Conservation (phyloP, 2,329 filamentous ascomycete species). For the Trichoderma asperellum region DNA sequence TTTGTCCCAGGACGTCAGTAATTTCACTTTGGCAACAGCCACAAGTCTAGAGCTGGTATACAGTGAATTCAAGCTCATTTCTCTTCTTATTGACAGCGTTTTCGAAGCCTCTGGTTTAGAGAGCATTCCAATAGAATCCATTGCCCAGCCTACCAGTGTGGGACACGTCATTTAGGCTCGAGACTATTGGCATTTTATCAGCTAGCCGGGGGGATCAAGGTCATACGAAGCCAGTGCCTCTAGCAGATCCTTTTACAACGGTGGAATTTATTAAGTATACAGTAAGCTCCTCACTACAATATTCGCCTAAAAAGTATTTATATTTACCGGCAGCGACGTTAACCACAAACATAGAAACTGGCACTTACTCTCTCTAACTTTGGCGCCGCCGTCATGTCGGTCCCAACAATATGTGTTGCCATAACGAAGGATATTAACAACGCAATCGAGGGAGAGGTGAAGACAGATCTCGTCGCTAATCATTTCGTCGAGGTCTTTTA, state of each 20-base stretch:
- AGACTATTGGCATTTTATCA: not conserved
- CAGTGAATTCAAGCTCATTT: conserved; percentile 3
- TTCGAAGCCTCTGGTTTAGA: not conserved
- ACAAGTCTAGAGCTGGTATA: conserved; percentile 6
- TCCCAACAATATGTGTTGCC: not conserved
- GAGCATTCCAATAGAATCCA: not conserved
- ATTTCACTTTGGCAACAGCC: conserved; percentile 6
- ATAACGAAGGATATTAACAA: not conserved
- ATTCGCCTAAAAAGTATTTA: not conserved
- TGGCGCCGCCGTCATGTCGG: not conserved
- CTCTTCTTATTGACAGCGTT: not conserved
- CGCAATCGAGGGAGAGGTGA: not conserved
- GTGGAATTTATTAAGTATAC: not conserved
- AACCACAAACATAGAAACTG: not conserved
- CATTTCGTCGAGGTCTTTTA: not conserved
- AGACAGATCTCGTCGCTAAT: not conserved
- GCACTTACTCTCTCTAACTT: conserved; percentile 3
- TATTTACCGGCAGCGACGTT: not conserved
- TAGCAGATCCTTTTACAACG: not conserved
- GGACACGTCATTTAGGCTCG: not conserved
- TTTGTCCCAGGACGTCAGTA: not conserved
- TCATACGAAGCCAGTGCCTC: not conserved
- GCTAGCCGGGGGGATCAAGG: not conserved
- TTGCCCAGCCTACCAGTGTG: not conserved
- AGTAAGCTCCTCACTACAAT: not conserved